phyloP scores from a whole-genome alignment of 1,139 yeast genomes.

The Debaryomyces sp. region DNA sequence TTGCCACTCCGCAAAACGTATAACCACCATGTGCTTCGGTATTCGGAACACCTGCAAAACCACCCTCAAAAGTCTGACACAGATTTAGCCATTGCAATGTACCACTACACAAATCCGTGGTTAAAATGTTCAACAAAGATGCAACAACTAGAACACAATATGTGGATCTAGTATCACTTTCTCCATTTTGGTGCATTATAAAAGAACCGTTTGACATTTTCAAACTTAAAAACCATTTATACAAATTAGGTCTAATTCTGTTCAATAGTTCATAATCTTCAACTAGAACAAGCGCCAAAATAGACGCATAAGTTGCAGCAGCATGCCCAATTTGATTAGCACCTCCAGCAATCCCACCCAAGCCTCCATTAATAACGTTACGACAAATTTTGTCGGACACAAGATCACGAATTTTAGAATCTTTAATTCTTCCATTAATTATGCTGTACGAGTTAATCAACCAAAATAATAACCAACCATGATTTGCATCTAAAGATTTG shows the following conservation, averaged over 20 bases:
- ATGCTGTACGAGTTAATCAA: conserved; percentile 51
- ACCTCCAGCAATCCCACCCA: conserved; percentile 88
- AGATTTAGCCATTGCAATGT: conserved; percentile 60
- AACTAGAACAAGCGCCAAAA: conserved; percentile 61
- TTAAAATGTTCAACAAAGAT: conserved; percentile 61
- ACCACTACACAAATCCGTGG: conserved; percentile 59
- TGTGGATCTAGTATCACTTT: conserved; percentile 81
- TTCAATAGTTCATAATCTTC: conserved; percentile 42
- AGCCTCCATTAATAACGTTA: conserved; percentile 32
- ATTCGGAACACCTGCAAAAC: conserved; percentile 79
- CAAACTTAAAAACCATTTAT: conserved; percentile 65
- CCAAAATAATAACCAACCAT: conserved; percentile 93
- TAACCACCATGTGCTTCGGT: conserved; percentile 99
- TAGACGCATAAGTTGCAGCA: conserved; percentile 83
- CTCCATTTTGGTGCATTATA: conserved; percentile 76
- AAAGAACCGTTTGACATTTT: conserved; percentile 77
- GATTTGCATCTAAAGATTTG: conserved; percentile 75
- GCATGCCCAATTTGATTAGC: conserved; percentile 77
- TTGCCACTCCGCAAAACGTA: conserved; percentile 86
- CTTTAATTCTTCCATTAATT: conserved; percentile 8
- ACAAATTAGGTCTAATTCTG: conserved; percentile 38
- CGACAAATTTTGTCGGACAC: conserved; percentile 28
- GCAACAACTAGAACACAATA: conserved; percentile 87
- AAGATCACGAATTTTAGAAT: conserved; percentile 13
- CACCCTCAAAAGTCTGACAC: conserved; percentile 96